Evolutionary conservation across 495 filamentous ascomycete genomes (phyloP), one percentile per base, ranked within the genome.

Genomic region (Letharia columbiana): DNA sequence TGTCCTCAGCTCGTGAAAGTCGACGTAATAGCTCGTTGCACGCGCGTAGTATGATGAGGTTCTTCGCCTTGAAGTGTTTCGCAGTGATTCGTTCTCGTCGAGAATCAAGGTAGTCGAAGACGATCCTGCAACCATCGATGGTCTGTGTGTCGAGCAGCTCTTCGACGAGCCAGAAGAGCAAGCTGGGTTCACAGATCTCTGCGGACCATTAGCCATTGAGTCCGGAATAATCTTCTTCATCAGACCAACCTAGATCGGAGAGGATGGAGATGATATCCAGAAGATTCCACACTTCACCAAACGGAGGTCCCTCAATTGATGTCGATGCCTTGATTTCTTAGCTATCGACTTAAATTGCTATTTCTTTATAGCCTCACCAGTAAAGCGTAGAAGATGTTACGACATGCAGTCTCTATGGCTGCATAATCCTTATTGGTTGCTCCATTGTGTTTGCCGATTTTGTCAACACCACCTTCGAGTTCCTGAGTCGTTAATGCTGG

Each of bases 81-180:
- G 89, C 86, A 40, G 88, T 94, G 61, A 96, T 87, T 31, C 87
- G 83, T 72, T 97, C 91, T 63, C 95, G 83, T 67, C 94, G 84
- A 5, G 94, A 97, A 73, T 98, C 95, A 57, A 98, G 80, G 70
- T 91, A 98, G 71, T 95, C 91, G 71, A 98, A 98, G 3, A 97
- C 86, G 35, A 83, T 90, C 62, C 91, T 86, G 71, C 93, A 97
- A 17, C 91, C 91, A 63, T 89, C 83, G 31, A 96, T 95, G 0
- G 92, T 96, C 73, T 96, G 94, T 67, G 91, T 96, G 76, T 98
- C 95, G 57, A 99, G 83, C 0, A 98, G 83, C 73, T 99, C 94
- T 73, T 99, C 94, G 23, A 97, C 87, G 18, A 98, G 83, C 84
- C 88, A 92, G 69, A 95, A 90, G 13, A 93, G 83, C 45, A 98